Percentiles rank a stretch among this genome's conserved stretches.
Evolutionary conservation across 2,329 filamentous ascomycete species (phyloP).

Genomic region (Pseudogymnoascus sp.): DNA sequence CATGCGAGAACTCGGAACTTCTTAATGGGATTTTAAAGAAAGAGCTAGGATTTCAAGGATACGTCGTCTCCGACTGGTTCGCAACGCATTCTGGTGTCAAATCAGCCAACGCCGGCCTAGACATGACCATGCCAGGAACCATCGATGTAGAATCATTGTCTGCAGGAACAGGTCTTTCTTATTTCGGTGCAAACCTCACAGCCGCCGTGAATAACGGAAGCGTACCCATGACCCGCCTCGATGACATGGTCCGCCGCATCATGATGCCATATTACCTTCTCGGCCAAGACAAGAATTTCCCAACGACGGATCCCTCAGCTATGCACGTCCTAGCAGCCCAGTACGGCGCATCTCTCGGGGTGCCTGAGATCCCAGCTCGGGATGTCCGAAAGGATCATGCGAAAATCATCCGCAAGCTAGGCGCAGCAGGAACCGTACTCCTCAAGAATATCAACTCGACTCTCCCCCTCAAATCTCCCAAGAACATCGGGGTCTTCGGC

Average conservation of each 20-base stretch:
- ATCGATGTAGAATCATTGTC: not conserved
- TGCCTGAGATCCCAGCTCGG: conserved; percentile 30
- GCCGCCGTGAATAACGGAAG: conserved; percentile 56
- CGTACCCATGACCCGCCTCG: conserved; percentile 55
- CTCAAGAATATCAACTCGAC: conserved; percentile 61
- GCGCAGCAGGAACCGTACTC: conserved; percentile 53
- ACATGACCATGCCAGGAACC: conserved; percentile 38
- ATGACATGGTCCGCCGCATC: conserved; percentile 60
- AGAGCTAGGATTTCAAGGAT: conserved; percentile 45
- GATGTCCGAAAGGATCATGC: conserved; percentile 43
- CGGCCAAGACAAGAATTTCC: conserved; percentile 41
- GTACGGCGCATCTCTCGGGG: conserved; percentile 42
- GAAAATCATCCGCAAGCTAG: conserved; percentile 35
- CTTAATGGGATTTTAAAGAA: conserved; percentile 42
- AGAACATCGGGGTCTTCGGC: conserved; percentile 50
- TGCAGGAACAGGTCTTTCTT: not conserved
- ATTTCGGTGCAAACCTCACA: conserved; percentile 25
- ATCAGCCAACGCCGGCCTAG: conserved; percentile 37
- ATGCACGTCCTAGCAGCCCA: conserved; percentile 35
- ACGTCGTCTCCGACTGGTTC: conserved; percentile 38
- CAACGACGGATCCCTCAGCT: conserved; percentile 35
- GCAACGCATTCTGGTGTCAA: conserved; percentile 38
- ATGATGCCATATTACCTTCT: conserved; percentile 45
- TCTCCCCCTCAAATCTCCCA: conserved; percentile 30
- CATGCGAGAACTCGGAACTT: conserved; percentile 40